Evolutionary conservation across 2,329 filamentous ascomycete genomes (phyloP), one percentile per base, ranked within the genome.

Genomic region (Beauveria brongniartii): DNA sequence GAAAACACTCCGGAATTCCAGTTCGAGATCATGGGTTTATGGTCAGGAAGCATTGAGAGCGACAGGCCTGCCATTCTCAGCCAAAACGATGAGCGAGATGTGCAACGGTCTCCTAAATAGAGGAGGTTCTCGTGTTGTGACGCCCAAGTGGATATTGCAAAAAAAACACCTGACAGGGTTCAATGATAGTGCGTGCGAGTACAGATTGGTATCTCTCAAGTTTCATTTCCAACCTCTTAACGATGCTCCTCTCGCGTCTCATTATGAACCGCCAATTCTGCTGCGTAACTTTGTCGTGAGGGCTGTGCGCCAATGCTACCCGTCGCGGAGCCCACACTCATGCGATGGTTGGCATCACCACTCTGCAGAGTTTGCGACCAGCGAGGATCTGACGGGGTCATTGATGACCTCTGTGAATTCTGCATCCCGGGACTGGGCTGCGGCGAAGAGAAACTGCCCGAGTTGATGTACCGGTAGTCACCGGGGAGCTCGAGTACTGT

Each of bases 181-280:
- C 30, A 34, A 34, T 5, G 30, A 14, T 34, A 14, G 12, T 3
- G 30, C 30, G 1, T 34, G 3, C 30, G 12, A 41, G 8, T n/a
- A 37, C 12, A 34, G 20, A 18, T 9, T 54, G 48, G 40, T 53
- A 54, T 59, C 40, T 47, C 48, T 20, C 41, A 10, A 58, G 24
- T 14, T 40, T 14, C 12, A 34, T 28, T 26, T 9, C 20, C 8
- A 20, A 9, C 3, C 26, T 43, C 20, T 54, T 44, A 55, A 28
- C 62, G 63, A 64, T 80, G 68, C 68, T 81, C 80, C 64, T 81
- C 80, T 0, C 63, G 67, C 1, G 76, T 78, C 71, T 83, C 80
- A 9, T 67, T 68, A 62, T 82, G 80, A 2, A 80, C 75, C 3
- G 78, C 62, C 28, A 83, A 63, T 60, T 80, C 80, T 0, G 73